A percentile compares a stretch with the other conserved stretches of the same genome.
These are phyloP conservation scores for Cryptosporidium sp. DNA, from an alignment of 169 alveolate species.

Conservation along the genomic window DNA sequence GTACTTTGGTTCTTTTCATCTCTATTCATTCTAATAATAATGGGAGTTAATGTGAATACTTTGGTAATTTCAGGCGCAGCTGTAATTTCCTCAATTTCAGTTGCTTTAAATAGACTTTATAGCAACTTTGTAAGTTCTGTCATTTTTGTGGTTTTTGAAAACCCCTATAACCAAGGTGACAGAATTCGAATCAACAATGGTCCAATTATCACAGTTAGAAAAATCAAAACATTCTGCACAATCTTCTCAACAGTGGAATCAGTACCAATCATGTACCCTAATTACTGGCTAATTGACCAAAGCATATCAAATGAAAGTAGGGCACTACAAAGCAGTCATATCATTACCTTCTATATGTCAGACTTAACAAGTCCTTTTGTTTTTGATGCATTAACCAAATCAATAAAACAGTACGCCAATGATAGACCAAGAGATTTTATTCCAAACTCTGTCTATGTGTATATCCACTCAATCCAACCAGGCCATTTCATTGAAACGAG, in stretches of 20 bases:
- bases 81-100: conserved; percentile 86
- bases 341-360: conserved; percentile 82
- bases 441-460: conserved; percentile 81
- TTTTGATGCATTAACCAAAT: conserved; percentile 80
- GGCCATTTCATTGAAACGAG: conserved; percentile 81
- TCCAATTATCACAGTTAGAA: conserved; percentile 84
- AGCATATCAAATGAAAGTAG: conserved; percentile 88
- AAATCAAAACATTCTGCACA: conserved; percentile 87
- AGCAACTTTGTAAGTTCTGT: conserved; percentile 89
- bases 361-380: conserved; percentile 86
- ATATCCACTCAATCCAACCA: conserved; percentile 83
- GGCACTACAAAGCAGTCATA: conserved; percentile 83
- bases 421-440: conserved; percentile 87
- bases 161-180: conserved; percentile 89
- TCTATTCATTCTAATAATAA: conserved; percentile 82
- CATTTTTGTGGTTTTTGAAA: conserved; percentile 88
- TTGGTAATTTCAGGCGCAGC: conserved; percentile 91
- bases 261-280: conserved; percentile 84
- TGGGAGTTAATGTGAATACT: conserved; percentile 87
- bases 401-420: conserved; percentile 81
- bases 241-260: conserved; percentile 86
- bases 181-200: conserved; percentile 86
- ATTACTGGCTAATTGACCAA: conserved; percentile 84
- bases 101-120: conserved; percentile 86
- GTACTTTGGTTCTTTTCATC: conserved; percentile 82